Evolutionary conservation across 192 early-diverging fungal species (phyloP).

Genomic region (Entomortierella beljakovae): DNA sequence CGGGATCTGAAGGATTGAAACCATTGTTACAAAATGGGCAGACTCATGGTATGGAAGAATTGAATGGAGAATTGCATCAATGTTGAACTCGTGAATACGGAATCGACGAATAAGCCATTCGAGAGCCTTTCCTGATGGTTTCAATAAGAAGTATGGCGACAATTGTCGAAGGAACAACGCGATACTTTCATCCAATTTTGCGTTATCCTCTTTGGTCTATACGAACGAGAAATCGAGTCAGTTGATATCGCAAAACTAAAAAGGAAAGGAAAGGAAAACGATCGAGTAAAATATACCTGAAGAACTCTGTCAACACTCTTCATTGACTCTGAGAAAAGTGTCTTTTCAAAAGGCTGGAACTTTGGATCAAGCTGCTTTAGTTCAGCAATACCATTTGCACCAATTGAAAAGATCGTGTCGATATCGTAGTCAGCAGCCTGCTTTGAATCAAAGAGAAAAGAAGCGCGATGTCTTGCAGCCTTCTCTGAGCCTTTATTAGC

Average conservation of each 20-base stretch:
- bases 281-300: constrained; percentile 56
- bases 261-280: too few relatives aligned
- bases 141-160: constrained; percentile 87
- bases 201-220: constrained; percentile 84
- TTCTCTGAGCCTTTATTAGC: constrained; percentile 64
- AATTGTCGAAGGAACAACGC: constrained; percentile 77
- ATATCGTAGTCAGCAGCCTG: constrained; percentile 91
- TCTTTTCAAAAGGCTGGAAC: constrained; percentile 74
- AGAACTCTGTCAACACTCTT: constrained; percentile 84
- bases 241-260: neutral
- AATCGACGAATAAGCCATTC: constrained; percentile 95
- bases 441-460: constrained; percentile 84
- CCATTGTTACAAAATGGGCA: constrained; percentile 85
- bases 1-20: constrained; percentile 76
- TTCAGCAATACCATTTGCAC: constrained; percentile 81
- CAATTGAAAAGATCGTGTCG: constrained; percentile 89
- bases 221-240: neutral
- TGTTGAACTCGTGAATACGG: constrained; percentile 90
- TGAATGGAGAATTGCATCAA: constrained; percentile 78
- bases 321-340: constrained; percentile 85
- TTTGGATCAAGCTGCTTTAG: constrained; percentile 71
- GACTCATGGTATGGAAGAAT: constrained; percentile 97
- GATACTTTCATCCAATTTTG: constrained; percentile 81
- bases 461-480: constrained; percentile 71
- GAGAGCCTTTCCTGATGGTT: constrained; percentile 86